A percentile compares a stretch with the other conserved stretches of the same genome.
These are phyloP conservation scores for Monosporascus sp. DNA, from an alignment of 2,329 filamentous ascomycete genomes.

Conservation along the genomic window DNA sequence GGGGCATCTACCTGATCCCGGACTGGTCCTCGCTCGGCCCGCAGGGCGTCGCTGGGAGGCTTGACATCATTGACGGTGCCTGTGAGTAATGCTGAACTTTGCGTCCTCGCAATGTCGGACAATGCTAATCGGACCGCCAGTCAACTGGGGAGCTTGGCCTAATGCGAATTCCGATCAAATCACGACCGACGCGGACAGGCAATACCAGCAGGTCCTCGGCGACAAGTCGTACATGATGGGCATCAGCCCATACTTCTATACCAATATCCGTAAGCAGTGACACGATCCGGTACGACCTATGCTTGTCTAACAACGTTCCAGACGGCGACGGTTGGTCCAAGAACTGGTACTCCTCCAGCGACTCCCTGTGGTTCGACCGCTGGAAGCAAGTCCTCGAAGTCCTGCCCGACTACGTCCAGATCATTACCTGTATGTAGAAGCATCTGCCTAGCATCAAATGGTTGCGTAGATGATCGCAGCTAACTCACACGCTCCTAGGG, in stretches of 20 bases:
- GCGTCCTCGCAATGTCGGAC: not conserved
- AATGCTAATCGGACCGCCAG: slow-evolving; percentile 14
- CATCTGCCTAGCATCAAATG: not conserved
- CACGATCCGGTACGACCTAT: not conserved
- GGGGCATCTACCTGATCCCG: slow-evolving; percentile 38
- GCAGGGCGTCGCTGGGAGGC: slow-evolving; percentile 18
- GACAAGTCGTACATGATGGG: slow-evolving; percentile 47
- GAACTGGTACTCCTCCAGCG: slow-evolving; percentile 50
- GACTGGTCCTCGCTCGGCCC: slow-evolving; percentile 43
- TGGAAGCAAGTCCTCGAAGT: slow-evolving; percentile 50
- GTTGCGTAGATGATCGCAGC: slow-evolving; percentile 4
- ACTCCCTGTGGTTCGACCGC: slow-evolving; percentile 49
- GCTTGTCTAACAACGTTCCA: not conserved
- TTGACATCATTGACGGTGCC: slow-evolving; percentile 23
- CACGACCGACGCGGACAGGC: slow-evolving; percentile 32
- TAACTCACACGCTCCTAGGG: slow-evolving; percentile 23
- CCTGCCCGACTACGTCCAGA: slow-evolving; percentile 47
- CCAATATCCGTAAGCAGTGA: slow-evolving; percentile 17
- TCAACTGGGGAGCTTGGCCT: slow-evolving; percentile 48
- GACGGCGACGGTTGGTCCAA: slow-evolving; percentile 18
- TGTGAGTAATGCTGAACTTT: slow-evolving; percentile 14
- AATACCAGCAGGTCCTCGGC: slow-evolving; percentile 32
- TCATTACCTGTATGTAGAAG: slow-evolving; percentile 43
- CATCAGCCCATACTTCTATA: slow-evolving; percentile 36
- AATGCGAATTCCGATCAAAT: slow-evolving; percentile 33